Percentiles rank a stretch among this genome's conserved stretches.
Conservation (phyloP, 164 flowering plant genomes). For the Magnolia changhungtana region DNA sequence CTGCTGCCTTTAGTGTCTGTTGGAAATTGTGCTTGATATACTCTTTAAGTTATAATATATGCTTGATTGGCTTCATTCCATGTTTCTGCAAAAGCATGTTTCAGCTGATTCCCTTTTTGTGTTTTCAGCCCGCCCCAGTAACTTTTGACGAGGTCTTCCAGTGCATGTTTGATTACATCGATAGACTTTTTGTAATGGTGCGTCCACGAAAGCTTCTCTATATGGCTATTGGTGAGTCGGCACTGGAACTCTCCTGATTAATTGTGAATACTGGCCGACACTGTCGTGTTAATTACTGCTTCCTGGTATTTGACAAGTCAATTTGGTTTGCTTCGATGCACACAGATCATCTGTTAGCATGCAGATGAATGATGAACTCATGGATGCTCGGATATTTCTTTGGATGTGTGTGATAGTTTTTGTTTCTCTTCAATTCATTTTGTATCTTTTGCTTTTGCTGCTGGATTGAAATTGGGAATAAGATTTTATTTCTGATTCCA, state of each 20-base stretch:
- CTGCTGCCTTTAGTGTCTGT: too few species aligned
- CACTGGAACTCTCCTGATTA: neutral
- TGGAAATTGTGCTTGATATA: too few species aligned
- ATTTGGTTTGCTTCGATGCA: neutral
- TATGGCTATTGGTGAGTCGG: conserved; percentile 90
- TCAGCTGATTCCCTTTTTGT: conserved; percentile 14
- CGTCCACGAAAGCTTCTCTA: conserved; percentile 85
- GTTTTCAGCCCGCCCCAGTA: conserved; percentile 81
- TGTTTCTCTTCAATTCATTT: neutral
- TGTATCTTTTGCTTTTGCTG: neutral
- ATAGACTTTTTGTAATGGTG: conserved; percentile 87
- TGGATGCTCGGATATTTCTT: neutral
- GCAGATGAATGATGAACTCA: neutral
- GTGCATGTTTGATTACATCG: conserved; percentile 92
- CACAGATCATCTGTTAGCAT: neutral
- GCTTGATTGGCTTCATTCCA: neutral
- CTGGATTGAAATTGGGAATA: neutral
- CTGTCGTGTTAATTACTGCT: neutral
- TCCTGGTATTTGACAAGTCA: neutral
- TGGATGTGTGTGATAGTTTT: neutral
- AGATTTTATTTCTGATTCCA: neutral
- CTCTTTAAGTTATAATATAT: too few species aligned
- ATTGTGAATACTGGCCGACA: neutral
- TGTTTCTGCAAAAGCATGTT: neutral
- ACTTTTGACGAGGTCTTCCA: conserved; percentile 89